A percentile compares a stretch with the other conserved stretches of the same genome.
Conservation (phyloP, 2,329 filamentous ascomycete genomes). For the Chaetomium olivaceum region DNA sequence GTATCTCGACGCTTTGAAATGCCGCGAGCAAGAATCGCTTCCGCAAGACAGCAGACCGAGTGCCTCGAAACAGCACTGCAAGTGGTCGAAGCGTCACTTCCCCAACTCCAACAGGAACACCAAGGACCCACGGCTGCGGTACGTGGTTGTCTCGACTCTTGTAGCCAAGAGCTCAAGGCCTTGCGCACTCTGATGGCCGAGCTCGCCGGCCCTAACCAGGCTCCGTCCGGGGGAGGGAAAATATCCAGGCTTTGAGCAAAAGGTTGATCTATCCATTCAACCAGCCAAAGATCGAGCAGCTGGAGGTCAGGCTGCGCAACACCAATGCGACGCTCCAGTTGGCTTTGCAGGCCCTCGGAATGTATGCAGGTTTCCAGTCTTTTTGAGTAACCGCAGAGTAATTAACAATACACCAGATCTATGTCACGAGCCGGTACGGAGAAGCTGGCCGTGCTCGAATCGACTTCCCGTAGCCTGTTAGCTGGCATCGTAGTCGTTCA, state of each 20-base stretch:
- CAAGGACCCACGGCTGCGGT: background rate
- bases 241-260: background rate
- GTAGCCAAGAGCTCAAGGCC: background rate
- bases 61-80: background rate
- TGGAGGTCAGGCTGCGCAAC: background rate
- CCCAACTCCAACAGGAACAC: constrained; percentile 1
- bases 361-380: background rate
- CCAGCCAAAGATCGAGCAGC: constrained; percentile 4
- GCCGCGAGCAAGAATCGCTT: constrained; percentile 12
- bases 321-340: constrained; percentile 12
- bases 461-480: background rate
- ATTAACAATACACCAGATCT: background rate
- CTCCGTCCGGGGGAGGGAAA: background rate
- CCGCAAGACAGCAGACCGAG: background rate
- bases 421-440: background rate
- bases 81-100: constrained; percentile 1
- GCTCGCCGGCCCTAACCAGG: background rate
- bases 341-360: background rate
- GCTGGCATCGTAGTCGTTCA: background rate
- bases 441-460: background rate
- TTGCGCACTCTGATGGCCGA: background rate
- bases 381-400: background rate
- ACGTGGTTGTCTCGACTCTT: constrained; percentile 1
- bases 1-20: constrained; percentile 16
- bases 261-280: constrained; percentile 13